Evolutionary conservation across 176 grass and related monocot genomes (phyloP), one percentile per base, ranked within the genome.

Genomic region (Cenchrus americanus): DNA sequence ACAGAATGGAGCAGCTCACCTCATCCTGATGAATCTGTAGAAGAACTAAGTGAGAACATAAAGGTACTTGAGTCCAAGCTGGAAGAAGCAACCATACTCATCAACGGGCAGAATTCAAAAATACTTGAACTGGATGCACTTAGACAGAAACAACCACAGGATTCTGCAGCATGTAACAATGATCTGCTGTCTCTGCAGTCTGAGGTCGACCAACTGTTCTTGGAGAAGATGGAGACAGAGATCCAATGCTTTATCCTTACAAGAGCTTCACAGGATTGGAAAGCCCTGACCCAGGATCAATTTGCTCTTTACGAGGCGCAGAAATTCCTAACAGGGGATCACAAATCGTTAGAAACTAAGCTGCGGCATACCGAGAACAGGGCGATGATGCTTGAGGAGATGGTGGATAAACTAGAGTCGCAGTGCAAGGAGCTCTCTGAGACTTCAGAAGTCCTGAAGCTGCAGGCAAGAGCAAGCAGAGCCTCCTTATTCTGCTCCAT

Each of bases 181-280:
- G 46, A 90, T 32, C 57, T 75, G 8, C 62, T 70, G 6, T 78
- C 69, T 40, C 30, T 88, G 83, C 86, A 90, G 41, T 80, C 83
- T 46, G 91, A 95, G 32, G 66, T 94, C 42, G 93, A 96, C 21
- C 81, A 72, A 42, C 60, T 99, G 58, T 43, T 99, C 21, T 73
- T 81, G 82, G 92, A 99, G 77, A 96, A 92, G 64, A 74, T 99
- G 74, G 93, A 92, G 61, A 77, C 87, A 3, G 96, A 99, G 75
- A 96, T 90, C 41, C 80, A 87, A 41, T 94, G 78, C 77, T 76
- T 99, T 47, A 82, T 99, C 40, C 90, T 99, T 76, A 85, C 73
- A 84, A 90, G 94, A 88, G 83, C 89, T 66, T 85, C 83, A 3
- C 73, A 94, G 61, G 87, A 66, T 52, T 99, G 89, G 91, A 80